These are phyloP conservation scores for Aspergillus piperis DNA, from an alignment of 2,329 filamentous ascomycete species.

Conservation along the genomic window DNA sequence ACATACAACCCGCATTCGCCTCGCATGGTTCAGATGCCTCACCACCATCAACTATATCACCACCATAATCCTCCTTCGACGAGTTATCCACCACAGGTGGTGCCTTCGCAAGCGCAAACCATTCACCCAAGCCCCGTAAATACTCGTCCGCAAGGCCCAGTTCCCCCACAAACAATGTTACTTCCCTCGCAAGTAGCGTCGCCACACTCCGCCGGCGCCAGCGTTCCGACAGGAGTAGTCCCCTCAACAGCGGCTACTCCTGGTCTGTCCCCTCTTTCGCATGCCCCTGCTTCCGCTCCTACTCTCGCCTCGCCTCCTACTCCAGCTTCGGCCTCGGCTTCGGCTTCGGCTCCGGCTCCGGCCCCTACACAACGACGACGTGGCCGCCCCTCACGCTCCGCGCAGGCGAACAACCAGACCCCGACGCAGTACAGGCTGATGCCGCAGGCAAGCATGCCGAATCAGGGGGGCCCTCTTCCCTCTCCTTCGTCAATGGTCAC, in stretches of 20 bases:
- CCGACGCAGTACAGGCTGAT: not conserved
- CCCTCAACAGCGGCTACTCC: not conserved
- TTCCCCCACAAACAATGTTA: not conserved
- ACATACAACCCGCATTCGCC: not conserved
- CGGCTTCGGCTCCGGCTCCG: not conserved
- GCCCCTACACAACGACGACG: not conserved
- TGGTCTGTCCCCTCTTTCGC: not conserved
- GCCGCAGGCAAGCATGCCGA: not conserved
- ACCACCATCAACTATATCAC: not conserved
- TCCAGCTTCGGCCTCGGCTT: not conserved
- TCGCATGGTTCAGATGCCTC: not conserved
- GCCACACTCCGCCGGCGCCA: not conserved
- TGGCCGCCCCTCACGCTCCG: not conserved
- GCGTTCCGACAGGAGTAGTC: not conserved
- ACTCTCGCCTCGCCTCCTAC: not conserved
- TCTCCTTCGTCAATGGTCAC: not conserved
- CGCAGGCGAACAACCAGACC: not conserved
- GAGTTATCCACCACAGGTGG: not conserved
- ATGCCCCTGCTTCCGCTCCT: not conserved
- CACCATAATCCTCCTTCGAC: not conserved
- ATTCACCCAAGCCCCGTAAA: not conserved
- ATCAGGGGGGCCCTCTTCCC: not conserved
- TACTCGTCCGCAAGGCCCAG: not conserved
- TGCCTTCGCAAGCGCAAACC: not conserved
- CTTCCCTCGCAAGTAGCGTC: conserved; percentile 5